Evolutionary conservation across 148 eudicot species (phyloP).

Genomic region (Arctostaphylos glauca): DNA sequence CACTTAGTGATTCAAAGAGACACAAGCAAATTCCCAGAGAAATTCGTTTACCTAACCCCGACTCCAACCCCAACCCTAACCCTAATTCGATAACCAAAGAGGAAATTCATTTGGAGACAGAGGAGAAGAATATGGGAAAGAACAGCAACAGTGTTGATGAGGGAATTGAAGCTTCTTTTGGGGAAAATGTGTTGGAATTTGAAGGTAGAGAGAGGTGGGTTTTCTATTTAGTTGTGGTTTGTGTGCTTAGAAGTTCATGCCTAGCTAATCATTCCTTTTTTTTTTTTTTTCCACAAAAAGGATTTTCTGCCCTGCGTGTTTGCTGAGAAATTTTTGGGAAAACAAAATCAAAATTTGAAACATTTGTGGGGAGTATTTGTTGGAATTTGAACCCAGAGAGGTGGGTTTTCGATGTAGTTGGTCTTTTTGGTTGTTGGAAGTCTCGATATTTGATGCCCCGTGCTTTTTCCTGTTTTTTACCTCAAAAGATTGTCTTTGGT

Average conservation of each 20-base stretch:
- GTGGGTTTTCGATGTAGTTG: conserved; percentile 15
- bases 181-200: conserved; percentile 32
- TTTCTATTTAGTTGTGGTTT: neutral
- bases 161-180: conserved; percentile 22
- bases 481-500: neutral
- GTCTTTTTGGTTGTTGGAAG: neutral
- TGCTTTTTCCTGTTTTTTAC: neutral
- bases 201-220: conserved; percentile 36
- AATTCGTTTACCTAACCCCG: neutral
- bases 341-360: neutral
- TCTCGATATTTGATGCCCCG: neutral
- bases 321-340: neutral
- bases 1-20: conserved; percentile 19
- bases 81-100: neutral
- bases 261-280: too few species aligned
- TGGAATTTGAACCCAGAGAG: conserved; percentile 31
- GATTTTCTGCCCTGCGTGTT: too few species aligned
- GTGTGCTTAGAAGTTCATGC: too few species aligned
- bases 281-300: too few species aligned
- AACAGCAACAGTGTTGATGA: neutral
- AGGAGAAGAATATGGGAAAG: neutral
- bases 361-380: conserved; percentile 24
- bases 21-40: conserved; percentile 9
- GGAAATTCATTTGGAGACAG: conserved; percentile 6
- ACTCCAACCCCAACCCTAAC: neutral